Conservation (phyloP, 176 grass and related monocot genomes). For the Carex parvula region DNA sequence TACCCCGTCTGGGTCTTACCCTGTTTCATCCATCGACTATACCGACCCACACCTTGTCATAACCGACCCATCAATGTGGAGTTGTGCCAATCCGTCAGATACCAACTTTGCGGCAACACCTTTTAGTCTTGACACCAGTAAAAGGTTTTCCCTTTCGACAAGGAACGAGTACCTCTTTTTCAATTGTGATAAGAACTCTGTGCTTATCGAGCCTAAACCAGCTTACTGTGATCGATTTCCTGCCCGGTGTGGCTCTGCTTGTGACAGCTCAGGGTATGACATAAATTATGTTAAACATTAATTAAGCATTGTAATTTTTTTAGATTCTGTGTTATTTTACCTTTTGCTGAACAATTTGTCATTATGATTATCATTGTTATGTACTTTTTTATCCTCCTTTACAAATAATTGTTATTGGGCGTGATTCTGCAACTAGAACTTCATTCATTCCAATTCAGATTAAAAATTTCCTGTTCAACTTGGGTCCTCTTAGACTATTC, state of each 20-base stretch:
- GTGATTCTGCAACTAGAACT: neutral
- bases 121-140: conserved; percentile 96
- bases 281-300: neutral
- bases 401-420: neutral
- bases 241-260: conserved; percentile 68
- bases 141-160: conserved; percentile 72
- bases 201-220: conserved; percentile 74
- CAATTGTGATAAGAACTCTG: conserved; percentile 54
- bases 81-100: conserved; percentile 42
- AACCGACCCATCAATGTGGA: conserved; percentile 86
- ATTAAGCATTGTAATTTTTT: neutral
- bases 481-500: neutral
- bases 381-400: neutral
- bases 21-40: conserved; percentile 58
- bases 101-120: conserved; percentile 33
- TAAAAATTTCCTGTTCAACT: neutral
- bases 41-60: conserved; percentile 79
- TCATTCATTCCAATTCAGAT: neutral
- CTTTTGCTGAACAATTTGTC: neutral
- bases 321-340: neutral
- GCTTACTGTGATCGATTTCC: conserved; percentile 70
- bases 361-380: neutral
- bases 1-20: conserved; percentile 79
- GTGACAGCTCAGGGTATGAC: conserved; percentile 60
- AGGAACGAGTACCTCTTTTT: conserved; percentile 93